These are phyloP conservation scores for Cerrena zonata DNA, from an alignment of 1,284 basidiomycete genomes.

Conservation along the genomic window DNA sequence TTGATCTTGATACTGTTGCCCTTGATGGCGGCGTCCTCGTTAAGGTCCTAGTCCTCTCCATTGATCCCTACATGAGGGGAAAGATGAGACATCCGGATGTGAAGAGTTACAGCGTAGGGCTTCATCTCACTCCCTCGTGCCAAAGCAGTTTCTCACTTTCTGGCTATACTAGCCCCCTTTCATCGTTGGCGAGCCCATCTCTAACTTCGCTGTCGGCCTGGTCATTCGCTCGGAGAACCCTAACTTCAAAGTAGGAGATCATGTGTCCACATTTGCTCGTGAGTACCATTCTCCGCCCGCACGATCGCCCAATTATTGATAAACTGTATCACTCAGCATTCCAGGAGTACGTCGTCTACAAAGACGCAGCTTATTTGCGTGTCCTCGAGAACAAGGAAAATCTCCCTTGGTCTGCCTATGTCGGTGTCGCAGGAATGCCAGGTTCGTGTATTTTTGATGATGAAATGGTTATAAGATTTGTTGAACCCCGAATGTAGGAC, in stretches of 20 bases:
- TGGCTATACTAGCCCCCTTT: not conserved
- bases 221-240: constrained; percentile 40
- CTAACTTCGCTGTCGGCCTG: constrained; percentile 33
- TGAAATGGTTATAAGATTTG: not conserved
- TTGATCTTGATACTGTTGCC: constrained; percentile 44
- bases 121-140: constrained; percentile 38
- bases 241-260: constrained; percentile 36
- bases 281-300: not conserved
- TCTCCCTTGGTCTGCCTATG: constrained; percentile 28
- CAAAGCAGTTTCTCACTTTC: not conserved
- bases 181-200: constrained; percentile 8
- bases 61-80: constrained; percentile 45
- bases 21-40: constrained; percentile 49
- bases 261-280: constrained; percentile 35
- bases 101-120: constrained; percentile 23
- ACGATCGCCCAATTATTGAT: not conserved
- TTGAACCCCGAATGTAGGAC: constrained; percentile 10
- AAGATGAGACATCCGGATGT: constrained; percentile 28
- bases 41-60: constrained; percentile 40
- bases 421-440: constrained; percentile 32
- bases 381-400: constrained; percentile 21
- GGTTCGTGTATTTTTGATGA: constrained; percentile 15
- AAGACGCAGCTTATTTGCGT: constrained; percentile 7
- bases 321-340: constrained; percentile 13
- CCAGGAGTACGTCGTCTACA: constrained; percentile 19